phyloP scores from a whole-genome alignment of 495 filamentous ascomycete genomes.

The Penicillium canariense region DNA sequence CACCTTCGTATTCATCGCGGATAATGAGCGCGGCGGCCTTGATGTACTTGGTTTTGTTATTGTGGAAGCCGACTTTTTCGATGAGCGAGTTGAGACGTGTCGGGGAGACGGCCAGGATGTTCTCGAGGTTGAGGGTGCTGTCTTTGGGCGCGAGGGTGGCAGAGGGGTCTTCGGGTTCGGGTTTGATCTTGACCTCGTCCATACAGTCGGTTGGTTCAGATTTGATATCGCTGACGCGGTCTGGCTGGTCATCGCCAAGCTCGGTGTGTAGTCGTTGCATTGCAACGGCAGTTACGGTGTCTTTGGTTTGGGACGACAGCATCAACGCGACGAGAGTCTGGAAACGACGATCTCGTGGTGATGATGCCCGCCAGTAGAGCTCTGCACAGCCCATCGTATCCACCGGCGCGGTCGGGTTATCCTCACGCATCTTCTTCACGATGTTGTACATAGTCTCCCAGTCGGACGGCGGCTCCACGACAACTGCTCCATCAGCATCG shows the following conservation, averaged over 20 bases:
- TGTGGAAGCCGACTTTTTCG: slow-evolving; percentile 85
- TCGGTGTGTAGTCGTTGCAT: slow-evolving; percentile 76
- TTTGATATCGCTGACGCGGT: neutral
- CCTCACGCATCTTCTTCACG: slow-evolving; percentile 74
- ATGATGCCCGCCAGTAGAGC: slow-evolving; percentile 49
- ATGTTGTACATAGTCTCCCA: slow-evolving; percentile 83
- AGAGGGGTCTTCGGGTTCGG: slow-evolving; percentile 16
- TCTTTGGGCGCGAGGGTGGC: slow-evolving; percentile 33
- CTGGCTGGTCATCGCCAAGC: slow-evolving; percentile 45
- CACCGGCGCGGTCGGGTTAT: slow-evolving; percentile 75
- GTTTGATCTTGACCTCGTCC: slow-evolving; percentile 6
- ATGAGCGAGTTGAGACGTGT: slow-evolving; percentile 75
- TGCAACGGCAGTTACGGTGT: slow-evolving; percentile 84
- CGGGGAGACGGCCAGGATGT: slow-evolving; percentile 72
- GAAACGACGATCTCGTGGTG: slow-evolving; percentile 66
- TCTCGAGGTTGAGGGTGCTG: slow-evolving; percentile 67
- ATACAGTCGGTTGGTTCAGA: neutral
- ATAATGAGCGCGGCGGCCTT: slow-evolving; percentile 74
- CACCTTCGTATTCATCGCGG: slow-evolving; percentile 61
- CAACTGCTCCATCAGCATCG: slow-evolving; percentile 51
- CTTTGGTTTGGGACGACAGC: slow-evolving; percentile 96
- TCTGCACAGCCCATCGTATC: slow-evolving; percentile 98
- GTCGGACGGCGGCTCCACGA: slow-evolving; percentile 66
- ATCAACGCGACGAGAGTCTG: slow-evolving; percentile 91
- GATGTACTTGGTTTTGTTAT: slow-evolving; percentile 92